Percentiles rank a stretch among this genome's conserved stretches.
Evolutionary conservation across 2,329 filamentous ascomycete genomes (phyloP).

Genomic region (Dryadomyces quercus-mongolicae): DNA sequence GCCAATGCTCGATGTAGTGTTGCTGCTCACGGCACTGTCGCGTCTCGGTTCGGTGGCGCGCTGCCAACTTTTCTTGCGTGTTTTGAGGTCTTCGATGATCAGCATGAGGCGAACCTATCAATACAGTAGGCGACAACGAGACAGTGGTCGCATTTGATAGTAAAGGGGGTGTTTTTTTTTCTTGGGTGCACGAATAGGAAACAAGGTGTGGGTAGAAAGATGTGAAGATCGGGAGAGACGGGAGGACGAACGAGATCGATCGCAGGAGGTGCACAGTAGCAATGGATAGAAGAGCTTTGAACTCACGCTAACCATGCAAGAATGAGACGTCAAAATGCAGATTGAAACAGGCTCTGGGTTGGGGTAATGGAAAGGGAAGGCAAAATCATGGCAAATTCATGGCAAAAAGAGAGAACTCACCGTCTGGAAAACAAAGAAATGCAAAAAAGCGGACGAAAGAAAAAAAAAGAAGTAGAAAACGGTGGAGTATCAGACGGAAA

Average conservation of each 20-base stretch:
- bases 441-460: neutral
- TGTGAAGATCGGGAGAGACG: neutral
- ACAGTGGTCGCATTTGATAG: neutral
- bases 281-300: neutral
- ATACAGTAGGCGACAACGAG: too few species aligned
- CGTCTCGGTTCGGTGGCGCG: conserved; percentile 15
- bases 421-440: neutral
- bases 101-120: conserved; percentile 26
- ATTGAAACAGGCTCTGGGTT: too few species aligned
- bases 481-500: too few species aligned
- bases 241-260: neutral
- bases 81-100: conserved; percentile 38
- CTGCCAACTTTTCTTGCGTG: conserved; percentile 27
- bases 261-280: neutral
- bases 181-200: too few species aligned
- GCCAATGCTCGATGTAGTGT: neutral
- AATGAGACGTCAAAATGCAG: neutral
- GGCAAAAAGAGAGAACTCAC: neutral
- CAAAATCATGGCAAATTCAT: neutral
- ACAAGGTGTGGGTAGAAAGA: neutral
- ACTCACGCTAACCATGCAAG: neutral
- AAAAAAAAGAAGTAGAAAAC: neutral
- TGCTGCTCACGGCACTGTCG: conserved; percentile 1
- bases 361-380: neutral
- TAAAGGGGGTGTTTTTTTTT: too few species aligned